Evolutionary conservation across 2,329 filamentous ascomycete species (phyloP).

Genomic region (Coleophoma cylindrospora): DNA sequence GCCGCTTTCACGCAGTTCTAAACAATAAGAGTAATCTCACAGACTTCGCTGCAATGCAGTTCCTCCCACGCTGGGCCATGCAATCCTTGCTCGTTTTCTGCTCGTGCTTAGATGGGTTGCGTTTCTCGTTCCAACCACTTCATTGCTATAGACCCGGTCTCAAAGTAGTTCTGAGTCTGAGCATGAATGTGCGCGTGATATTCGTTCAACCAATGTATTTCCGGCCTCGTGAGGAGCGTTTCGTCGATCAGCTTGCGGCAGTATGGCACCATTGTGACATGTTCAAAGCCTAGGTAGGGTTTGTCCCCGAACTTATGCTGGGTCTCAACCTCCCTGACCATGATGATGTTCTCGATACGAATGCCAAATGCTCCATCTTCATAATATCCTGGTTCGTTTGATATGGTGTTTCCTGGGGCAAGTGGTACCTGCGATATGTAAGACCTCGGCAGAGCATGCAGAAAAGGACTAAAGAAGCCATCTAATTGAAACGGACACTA

Average conservation of each 20-base stretch:
- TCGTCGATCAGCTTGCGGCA: slow-evolving; percentile 83
- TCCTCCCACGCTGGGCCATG: not conserved
- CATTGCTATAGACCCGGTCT: slow-evolving; percentile 64
- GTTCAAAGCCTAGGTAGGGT: slow-evolving; percentile 90
- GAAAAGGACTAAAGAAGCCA: too few species aligned
- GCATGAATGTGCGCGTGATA: slow-evolving; percentile 78
- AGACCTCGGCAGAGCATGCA: not conserved
- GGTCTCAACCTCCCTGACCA: slow-evolving; percentile 85
- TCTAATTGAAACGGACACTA: too few species aligned
- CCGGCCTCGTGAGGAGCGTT: slow-evolving; percentile 62
- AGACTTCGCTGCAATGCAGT: not conserved
- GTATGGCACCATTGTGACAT: slow-evolving; percentile 95
- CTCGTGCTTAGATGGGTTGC: slow-evolving; percentile 37
- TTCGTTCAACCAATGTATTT: slow-evolving; percentile 82
- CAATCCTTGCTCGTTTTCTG: not conserved
- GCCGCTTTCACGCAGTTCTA: slow-evolving; percentile 59
- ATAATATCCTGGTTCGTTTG: slow-evolving; percentile 95
- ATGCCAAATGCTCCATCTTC: slow-evolving; percentile 94
- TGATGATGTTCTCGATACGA: slow-evolving; percentile 91
- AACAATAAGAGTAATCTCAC: slow-evolving; percentile 1
- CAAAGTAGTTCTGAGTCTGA: slow-evolving; percentile 76
- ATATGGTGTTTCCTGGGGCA: slow-evolving; percentile 89
- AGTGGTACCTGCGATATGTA: slow-evolving; percentile 55
- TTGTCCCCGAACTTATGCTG: slow-evolving; percentile 88
- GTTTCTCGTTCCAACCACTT: slow-evolving; percentile 87